Conservation (phyloP, 2,329 filamentous ascomycete species). For the Diaporthe longicolla region DNA sequence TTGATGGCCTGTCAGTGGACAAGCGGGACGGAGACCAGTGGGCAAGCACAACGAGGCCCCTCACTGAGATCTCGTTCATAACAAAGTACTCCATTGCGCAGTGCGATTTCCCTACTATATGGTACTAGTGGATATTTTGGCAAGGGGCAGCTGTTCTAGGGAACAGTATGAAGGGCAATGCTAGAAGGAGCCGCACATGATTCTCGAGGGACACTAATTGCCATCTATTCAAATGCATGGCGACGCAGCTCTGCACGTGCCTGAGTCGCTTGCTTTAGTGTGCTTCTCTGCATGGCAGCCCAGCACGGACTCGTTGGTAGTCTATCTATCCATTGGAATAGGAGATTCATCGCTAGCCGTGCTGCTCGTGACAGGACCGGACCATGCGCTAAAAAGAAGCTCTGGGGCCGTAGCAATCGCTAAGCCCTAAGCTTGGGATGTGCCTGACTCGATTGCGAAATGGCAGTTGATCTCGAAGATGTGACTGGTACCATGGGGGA, state of each 20-base stretch:
- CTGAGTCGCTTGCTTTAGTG: no score
- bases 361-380: background rate
- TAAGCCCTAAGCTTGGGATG: slow-evolving; percentile 3
- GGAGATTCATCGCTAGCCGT: background rate
- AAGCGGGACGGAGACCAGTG: background rate
- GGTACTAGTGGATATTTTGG: background rate
- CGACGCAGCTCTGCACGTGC: no score
- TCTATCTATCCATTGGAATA: no score
- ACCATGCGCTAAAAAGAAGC: slow-evolving; percentile 8
- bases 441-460: background rate
- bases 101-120: background rate
- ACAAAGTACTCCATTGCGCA: no score
- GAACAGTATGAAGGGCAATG: background rate
- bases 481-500: background rate
- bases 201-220: no score
- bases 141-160: background rate
- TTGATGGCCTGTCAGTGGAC: no score
- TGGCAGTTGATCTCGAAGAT: background rate
- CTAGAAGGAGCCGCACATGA: background rate
- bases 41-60: no score
- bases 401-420: slow-evolving; percentile 1
- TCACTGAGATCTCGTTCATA: background rate
- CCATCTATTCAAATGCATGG: no score
- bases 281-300: background rate
- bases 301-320: no score